These are phyloP conservation scores for Raddia distichophylla DNA, from an alignment of 176 grass and related monocot species.

Conservation along the genomic window DNA sequence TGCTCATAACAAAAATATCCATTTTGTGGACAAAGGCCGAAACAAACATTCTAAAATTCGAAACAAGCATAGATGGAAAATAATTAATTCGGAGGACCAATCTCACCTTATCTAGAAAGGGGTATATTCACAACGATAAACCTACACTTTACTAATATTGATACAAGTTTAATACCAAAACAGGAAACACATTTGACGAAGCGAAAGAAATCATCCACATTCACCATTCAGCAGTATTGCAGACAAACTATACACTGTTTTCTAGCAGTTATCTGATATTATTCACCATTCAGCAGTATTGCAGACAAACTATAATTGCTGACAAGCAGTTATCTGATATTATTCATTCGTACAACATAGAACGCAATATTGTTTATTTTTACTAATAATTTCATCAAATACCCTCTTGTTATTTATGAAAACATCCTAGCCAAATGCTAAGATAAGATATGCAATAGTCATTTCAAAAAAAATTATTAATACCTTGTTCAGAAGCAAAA, in stretches of 20 bases:
- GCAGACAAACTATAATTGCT: too few species aligned
- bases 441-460: neutral
- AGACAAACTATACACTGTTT: neutral
- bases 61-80: too few species aligned
- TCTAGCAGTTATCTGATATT: neutral
- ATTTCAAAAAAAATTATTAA: neutral
- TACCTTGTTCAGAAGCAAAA: conserved; percentile 93
- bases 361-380: neutral
- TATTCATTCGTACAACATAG: neutral
- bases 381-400: neutral
- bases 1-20: too few species aligned
- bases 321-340: neutral
- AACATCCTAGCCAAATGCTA: neutral
- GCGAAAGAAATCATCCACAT: neutral
- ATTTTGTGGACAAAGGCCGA: too few species aligned
- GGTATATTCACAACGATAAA: neutral
- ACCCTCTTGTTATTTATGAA: neutral
- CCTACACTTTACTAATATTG: conserved; percentile 2
- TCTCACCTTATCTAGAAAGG: neutral
- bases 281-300: too few species aligned
- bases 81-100: too few species aligned
- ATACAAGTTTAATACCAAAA: neutral
- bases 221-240: neutral
- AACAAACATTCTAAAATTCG: too few species aligned
- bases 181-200: neutral